Base-by-base conservation (phyloP, 2,329 filamentous ascomycete species). In the Phyllosticta citrichinensis region DNA sequence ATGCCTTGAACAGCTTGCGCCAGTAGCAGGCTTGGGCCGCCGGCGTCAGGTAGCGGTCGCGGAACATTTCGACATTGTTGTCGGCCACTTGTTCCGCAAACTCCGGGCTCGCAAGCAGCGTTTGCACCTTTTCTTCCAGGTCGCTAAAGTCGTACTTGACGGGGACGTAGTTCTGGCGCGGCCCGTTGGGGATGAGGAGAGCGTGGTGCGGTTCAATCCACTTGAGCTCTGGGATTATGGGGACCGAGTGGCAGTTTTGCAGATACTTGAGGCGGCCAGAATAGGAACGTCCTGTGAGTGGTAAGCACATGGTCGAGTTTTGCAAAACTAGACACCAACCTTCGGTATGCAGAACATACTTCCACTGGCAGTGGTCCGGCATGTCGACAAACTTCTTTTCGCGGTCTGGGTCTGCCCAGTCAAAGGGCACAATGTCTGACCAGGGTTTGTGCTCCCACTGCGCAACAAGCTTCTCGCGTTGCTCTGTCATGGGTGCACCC, bases 11-110 rank as follows among this genome's bases (percentile, higher is more conserved):
- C 62, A 81, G 65, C 54, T 76, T 72, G 11, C 81, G 73, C 81
- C 81, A 83, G 64, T 83, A 83, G 63, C 80, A 83, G 2, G 77
- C 75, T 67, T 83, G 79, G 1, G 81, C 80, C 2, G 80, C 79
- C 1, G 80, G 79, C 1, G 80, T 82, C 30, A 83, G 69, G 65
- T 82, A 83, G 2, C 78, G 70, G 64, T 83, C 79, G 2, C 80
- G 74, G 65, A 82, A 82, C 17, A 74, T 76, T 52, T 67, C 67
- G 5, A 78, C 74, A 2, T 73, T 74, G 65, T 82, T 81, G 27
- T 76, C 69, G 14, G 81, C 81, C 58, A 84, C 81, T 35, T 68
- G 68, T 66, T 79, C 72, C n/a, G 80, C 79, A 4, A 73, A 67
- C 5, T 71, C 65, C 0, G 74, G 74, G 62, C 81, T 70, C 57